phyloP scores from a whole-genome alignment of 1,284 basidiomycete species.

The Heimioporus retisporus region DNA sequence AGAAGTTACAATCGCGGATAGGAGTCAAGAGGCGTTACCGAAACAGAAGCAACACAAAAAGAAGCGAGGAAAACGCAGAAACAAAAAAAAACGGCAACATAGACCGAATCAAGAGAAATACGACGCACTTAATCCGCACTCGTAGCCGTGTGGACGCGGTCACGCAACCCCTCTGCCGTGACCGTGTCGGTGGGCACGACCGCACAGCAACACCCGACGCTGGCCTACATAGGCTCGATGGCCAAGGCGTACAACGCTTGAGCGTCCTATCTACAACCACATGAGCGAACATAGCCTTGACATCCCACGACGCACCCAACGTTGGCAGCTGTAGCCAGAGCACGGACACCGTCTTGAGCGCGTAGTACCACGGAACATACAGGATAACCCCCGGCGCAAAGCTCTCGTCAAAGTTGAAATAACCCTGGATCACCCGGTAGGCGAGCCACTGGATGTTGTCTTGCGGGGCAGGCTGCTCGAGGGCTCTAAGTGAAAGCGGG shows the following conservation, averaged over 20 bases:
- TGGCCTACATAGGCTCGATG: slow-evolving; percentile 73
- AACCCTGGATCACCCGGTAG: slow-evolving; percentile 87
- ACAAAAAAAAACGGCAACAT: neutral
- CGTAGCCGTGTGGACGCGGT: slow-evolving; percentile 53
- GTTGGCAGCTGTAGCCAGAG: slow-evolving; percentile 88
- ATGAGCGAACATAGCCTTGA: neutral
- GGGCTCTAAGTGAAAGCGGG: slow-evolving; percentile 87
- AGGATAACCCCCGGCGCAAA: slow-evolving; percentile 80
- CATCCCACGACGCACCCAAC: slow-evolving; percentile 71
- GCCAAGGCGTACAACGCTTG: slow-evolving; percentile 49
- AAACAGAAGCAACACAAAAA: neutral
- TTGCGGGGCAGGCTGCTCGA: slow-evolving; percentile 77
- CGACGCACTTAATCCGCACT: neutral
- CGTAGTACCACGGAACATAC: slow-evolving; percentile 91
- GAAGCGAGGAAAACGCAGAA: neutral
- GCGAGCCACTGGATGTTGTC: slow-evolving; percentile 88
- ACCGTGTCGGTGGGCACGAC: slow-evolving; percentile 40
- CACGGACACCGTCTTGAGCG: slow-evolving; percentile 90
- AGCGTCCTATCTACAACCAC: neutral
- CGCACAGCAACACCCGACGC: slow-evolving; percentile 48
- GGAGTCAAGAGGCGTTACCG: neutral
- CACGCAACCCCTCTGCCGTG: slow-evolving; percentile 53
- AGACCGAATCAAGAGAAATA: neutral
- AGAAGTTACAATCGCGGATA: too few relatives aligned
- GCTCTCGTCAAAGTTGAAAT: slow-evolving; percentile 88